Evolutionary conservation across 306 rosid species (phyloP).

Genomic region (Fragaria vesca): DNA sequence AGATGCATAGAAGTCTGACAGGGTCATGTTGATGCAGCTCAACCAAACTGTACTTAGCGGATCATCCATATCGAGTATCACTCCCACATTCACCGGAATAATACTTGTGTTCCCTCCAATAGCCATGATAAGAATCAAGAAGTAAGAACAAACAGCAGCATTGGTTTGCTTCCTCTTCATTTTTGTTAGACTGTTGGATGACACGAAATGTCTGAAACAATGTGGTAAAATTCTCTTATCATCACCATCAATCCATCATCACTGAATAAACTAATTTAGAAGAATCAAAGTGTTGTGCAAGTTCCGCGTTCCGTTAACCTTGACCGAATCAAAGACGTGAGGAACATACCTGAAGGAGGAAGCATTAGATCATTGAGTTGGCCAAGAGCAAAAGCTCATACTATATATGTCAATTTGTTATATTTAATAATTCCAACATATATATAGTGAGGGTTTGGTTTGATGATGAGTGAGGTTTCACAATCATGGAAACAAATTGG

Average conservation of each 20-base stretch:
- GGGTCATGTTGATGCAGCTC: slow-evolving; percentile 8
- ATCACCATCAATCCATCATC: neutral
- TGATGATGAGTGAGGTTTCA: neutral
- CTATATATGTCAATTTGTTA: neutral
- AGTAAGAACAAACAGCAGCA: neutral
- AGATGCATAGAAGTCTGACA: neutral
- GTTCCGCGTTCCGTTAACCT: neutral
- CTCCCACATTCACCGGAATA: neutral
- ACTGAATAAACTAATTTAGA: neutral
- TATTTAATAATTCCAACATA: neutral
- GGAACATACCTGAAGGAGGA: neutral
- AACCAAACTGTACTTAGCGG: neutral
- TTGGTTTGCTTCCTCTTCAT: neutral
- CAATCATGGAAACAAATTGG: no score
- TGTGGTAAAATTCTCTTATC: neutral
- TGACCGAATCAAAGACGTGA: neutral
- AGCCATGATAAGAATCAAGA: neutral
- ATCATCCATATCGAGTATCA: neutral
- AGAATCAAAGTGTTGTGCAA: neutral
- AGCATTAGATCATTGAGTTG: neutral
- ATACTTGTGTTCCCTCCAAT: neutral
- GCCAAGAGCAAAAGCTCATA: neutral
- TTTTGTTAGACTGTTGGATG: neutral
- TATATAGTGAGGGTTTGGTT: neutral
- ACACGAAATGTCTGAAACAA: neutral